Percentiles rank a stretch among this genome's conserved stretches.
Conservation (phyloP, 1,284 basidiomycete genomes). For the Apiotrichum porosum region DNA sequence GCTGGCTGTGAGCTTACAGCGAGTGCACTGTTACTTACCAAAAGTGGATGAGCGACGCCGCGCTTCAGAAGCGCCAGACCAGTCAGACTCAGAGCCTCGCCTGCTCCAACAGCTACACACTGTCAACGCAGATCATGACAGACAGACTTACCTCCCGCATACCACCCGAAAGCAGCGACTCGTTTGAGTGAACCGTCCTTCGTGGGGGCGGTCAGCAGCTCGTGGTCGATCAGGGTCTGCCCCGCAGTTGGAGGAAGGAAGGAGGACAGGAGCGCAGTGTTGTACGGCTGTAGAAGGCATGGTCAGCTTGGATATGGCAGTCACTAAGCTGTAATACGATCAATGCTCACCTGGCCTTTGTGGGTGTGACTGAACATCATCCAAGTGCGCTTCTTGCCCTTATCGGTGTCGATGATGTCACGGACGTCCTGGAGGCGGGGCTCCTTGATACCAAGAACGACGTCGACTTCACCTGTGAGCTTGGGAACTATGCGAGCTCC, state of each 20-base stretch:
- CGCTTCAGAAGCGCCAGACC: slow-evolving; percentile 70
- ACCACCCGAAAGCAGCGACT: slow-evolving; percentile 83
- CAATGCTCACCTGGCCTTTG: slow-evolving; percentile 56
- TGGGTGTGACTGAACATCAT: slow-evolving; percentile 87
- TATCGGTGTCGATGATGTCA: slow-evolving; percentile 14
- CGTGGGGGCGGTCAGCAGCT: slow-evolving; percentile 59
- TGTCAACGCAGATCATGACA: neutral
- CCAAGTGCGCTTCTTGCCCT: slow-evolving; percentile 32
- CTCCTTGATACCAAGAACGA: slow-evolving; percentile 84
- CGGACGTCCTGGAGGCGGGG: slow-evolving; percentile 62
- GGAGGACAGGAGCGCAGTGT: slow-evolving; percentile 67
- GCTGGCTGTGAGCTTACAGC: slow-evolving; percentile 50
- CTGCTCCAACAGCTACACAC: slow-evolving; percentile 71
- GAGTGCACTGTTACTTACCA: slow-evolving; percentile 56
- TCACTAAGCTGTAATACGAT: no score
- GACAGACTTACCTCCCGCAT: slow-evolving; percentile 68
- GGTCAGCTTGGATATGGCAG: no score
- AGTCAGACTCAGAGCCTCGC: slow-evolving; percentile 72
- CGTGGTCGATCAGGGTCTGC: slow-evolving; percentile 73
- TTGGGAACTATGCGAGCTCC: slow-evolving; percentile 63
- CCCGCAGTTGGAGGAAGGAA: slow-evolving; percentile 53
- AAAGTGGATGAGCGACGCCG: slow-evolving; percentile 74
- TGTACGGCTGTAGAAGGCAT: slow-evolving; percentile 78
- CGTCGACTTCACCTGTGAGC: slow-evolving; percentile 60
- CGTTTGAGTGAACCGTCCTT: slow-evolving; percentile 57